Base-by-base conservation (phyloP, 2,329 filamentous ascomycete species). In the Zymoseptoria ardabiliae region DNA sequence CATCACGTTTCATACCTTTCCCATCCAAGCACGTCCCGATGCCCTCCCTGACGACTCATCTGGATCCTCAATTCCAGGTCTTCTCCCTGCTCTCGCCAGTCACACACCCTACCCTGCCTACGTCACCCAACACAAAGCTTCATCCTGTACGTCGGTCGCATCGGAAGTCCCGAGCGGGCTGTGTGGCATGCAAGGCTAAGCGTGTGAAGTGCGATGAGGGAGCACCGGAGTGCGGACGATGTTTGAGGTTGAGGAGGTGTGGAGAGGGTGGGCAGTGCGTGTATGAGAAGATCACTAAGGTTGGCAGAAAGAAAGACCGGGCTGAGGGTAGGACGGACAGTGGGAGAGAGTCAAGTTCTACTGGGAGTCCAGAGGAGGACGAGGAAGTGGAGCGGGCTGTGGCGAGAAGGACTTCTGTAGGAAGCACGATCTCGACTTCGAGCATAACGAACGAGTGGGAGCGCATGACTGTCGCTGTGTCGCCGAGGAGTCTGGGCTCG, bases 181-280 rank as follows among this genome's bases (percentile, higher is more conserved):
- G 63, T 35, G 55, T 41, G 7, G 59, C 55, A 4, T 64, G 63
- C 52, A 62, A 62, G 54, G 55, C 58, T 23, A 65, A 63, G 57
- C 61, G 64, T 50, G 61, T 63, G 61, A 61, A 61, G 50, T 63
- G 58, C 52, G 61, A 63, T 54, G 59, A 61, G 45, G 21, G 28
- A 4, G 13, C 54, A 7, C 61, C 60, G 2, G 19, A 49, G 3
- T 59, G 60, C 48, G 49, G 45, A 48, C 61, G 59, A 3, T 61
- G 61, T 54, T 52, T 35, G 21, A 54, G 57, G 17, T 41, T 41
- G 35, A 41, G 35, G 35, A 41, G 35, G 17, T 41, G 35, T 41
- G 35, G 35, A 41, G 35, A 41, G 35, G 35, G 35, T 41, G 35
- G 35, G 5, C 11, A 17, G 35, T 41, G 35, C 35, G 35, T 41